Conservation (phyloP, 2,329 filamentous ascomycete genomes). For the Tolypocladium capitatum region DNA sequence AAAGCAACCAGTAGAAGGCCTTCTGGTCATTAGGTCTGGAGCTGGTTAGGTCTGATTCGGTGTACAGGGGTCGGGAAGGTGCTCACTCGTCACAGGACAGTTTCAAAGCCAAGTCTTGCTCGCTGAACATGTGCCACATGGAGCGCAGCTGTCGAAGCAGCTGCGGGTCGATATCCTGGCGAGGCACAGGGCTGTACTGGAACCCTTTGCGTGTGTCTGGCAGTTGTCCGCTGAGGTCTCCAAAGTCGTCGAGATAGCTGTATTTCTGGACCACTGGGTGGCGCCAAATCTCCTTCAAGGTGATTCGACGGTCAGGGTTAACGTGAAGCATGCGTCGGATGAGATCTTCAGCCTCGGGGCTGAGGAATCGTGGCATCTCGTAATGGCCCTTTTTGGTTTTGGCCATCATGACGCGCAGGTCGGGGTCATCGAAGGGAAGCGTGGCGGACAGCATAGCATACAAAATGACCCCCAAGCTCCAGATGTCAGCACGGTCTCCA, state of each 20-base stretch:
- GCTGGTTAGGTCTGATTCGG: conserved; percentile 6
- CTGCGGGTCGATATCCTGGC: conserved; percentile 63
- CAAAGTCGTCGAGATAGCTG: conserved; percentile 57
- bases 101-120: conserved; percentile 56
- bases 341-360: conserved; percentile 59
- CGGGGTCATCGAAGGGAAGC: conserved; percentile 66
- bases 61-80: background rate
- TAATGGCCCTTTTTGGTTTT: conserved; percentile 48
- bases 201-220: conserved; percentile 48
- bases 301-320: conserved; percentile 67
- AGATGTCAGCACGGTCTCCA: conserved; percentile 80
- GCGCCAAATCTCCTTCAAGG: conserved; percentile 68
- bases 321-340: conserved; percentile 67
- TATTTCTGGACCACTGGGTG: conserved; percentile 83
- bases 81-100: conserved; percentile 53
- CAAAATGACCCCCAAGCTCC: conserved; percentile 84
- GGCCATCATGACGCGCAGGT: conserved; percentile 48
- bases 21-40: conserved; percentile 78
- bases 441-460: conserved; percentile 76
- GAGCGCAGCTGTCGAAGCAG: conserved; percentile 77
- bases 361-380: conserved; percentile 49
- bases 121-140: conserved; percentile 77
- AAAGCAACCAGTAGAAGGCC: conserved; percentile 76
- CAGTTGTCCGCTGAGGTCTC: conserved; percentile 38
- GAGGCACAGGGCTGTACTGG: conserved; percentile 41